These are phyloP conservation scores for Pseudocercospora cruenta DNA, from an alignment of 2,329 filamentous ascomycete genomes.

Conservation along the genomic window DNA sequence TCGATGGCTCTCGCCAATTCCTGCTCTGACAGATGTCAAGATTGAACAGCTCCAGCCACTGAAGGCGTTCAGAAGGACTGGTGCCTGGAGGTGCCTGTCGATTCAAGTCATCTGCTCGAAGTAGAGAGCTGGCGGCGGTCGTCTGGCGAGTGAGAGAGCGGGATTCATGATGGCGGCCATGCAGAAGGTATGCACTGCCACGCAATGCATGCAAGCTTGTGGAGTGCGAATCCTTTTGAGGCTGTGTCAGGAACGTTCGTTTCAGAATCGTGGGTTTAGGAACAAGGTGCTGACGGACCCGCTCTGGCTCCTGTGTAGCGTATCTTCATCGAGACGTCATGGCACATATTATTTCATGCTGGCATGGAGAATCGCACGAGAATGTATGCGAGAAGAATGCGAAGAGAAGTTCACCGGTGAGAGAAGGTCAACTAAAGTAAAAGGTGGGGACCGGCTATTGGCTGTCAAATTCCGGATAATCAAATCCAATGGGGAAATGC, in stretches of 20 bases:
- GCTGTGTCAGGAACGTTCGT: conserved; percentile 7
- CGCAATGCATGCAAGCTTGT: conserved; percentile 8
- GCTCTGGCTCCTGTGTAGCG: neutral
- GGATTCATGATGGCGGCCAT: neutral
- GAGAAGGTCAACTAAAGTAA: neutral
- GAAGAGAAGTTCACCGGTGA: neutral
- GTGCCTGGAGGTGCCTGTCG: neutral
- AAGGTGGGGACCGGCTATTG: neutral
- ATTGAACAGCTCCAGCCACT: neutral
- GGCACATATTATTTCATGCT: neutral
- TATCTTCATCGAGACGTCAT: neutral
- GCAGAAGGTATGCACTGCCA: conserved; percentile 3
- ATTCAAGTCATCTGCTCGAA: neutral
- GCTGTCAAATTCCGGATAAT: neutral
- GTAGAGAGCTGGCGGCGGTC: conserved; percentile 1
- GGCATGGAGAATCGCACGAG: neutral
- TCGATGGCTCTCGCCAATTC: neutral
- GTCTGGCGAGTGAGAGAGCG: neutral
- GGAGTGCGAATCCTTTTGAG: conserved; percentile 5
- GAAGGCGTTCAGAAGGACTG: conserved; percentile 6
- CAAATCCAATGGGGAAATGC: neutral
- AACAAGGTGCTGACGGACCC: conserved; percentile 1
- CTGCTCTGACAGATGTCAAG: neutral
- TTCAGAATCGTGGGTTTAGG: conserved; percentile 1
- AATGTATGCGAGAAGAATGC: neutral